Evolutionary conservation across 495 filamentous ascomycete genomes (phyloP).

Genomic region (Podospora conica): DNA sequence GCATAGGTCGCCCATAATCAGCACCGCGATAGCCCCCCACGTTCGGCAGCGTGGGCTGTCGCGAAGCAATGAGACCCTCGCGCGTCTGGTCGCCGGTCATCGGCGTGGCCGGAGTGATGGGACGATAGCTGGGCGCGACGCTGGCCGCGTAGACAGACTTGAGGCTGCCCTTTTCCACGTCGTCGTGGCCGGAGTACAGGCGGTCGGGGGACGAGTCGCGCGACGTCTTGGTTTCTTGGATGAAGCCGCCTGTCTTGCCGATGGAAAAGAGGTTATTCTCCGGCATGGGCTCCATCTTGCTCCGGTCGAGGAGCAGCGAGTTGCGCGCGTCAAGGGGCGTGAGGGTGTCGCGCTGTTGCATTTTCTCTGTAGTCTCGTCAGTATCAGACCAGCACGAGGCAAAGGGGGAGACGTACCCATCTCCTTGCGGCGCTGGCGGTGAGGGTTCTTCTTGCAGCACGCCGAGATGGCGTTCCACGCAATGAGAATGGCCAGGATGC

Average conservation of each 20-base stretch:
- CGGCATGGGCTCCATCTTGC: slow-evolving; percentile 19
- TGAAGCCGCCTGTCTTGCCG: slow-evolving; percentile 21
- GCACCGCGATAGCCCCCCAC: slow-evolving; percentile 2
- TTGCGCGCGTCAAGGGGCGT: slow-evolving; percentile 88
- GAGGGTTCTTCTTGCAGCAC: slow-evolving; percentile 81
- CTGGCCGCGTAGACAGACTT: slow-evolving; percentile 5
- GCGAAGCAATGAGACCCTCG: slow-evolving; percentile 21
- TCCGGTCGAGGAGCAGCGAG: slow-evolving; percentile 64
- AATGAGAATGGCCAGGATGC: slow-evolving; percentile 79
- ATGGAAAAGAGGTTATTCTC: slow-evolving; percentile 28
- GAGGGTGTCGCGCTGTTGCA: slow-evolving; percentile 75
- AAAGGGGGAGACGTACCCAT: slow-evolving; percentile 54
- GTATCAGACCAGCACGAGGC: not conserved
- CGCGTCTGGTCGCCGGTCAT: slow-evolving; percentile 5
- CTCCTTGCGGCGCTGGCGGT: slow-evolving; percentile 77
- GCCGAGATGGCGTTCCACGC: slow-evolving; percentile 80
- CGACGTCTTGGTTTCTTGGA: slow-evolving; percentile 19
- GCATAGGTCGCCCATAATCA: slow-evolving; percentile 8
- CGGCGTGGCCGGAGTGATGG: slow-evolving; percentile 28
- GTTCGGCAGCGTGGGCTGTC: slow-evolving; percentile 30
- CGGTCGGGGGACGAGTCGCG: slow-evolving; percentile 6
- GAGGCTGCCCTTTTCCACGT: slow-evolving; percentile 4
- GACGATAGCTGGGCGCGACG: slow-evolving; percentile 14
- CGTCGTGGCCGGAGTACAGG: slow-evolving; percentile 18
- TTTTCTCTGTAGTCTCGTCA: slow-evolving; percentile 57